These are phyloP conservation scores for Lizonia empirigonia DNA, from an alignment of 2,329 filamentous ascomycete genomes.

Conservation along the genomic window DNA sequence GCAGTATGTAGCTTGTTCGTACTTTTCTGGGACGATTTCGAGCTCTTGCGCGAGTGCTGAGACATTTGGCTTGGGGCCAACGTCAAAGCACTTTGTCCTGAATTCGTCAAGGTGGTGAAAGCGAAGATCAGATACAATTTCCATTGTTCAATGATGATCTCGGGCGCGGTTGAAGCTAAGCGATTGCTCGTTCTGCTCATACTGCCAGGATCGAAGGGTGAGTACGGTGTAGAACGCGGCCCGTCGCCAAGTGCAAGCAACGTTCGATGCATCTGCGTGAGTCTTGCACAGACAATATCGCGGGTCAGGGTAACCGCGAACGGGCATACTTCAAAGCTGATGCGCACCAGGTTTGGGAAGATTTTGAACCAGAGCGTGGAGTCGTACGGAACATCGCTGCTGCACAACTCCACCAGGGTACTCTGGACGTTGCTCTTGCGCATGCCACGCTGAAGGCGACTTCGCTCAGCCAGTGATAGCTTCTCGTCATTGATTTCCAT, in stretches of 20 bases:
- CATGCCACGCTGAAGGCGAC: conserved; percentile 86
- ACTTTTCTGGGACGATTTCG: conserved; percentile 69
- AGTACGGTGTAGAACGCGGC: conserved; percentile 53
- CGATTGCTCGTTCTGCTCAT: conserved; percentile 64
- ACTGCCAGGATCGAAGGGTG: conserved; percentile 65
- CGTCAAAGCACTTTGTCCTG: conserved; percentile 64
- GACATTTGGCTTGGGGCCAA: conserved; percentile 62
- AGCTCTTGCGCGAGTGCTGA: conserved; percentile 82
- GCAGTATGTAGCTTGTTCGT: conserved; percentile 87
- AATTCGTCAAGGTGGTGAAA: conserved; percentile 89
- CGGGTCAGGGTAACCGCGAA: conserved; percentile 89
- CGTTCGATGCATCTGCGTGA: conserved; percentile 88
- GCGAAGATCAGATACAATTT: conserved; percentile 97
- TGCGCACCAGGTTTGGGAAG: conserved; percentile 90
- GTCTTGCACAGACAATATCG: conserved; percentile 88
- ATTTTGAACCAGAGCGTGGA: conserved; percentile 97
- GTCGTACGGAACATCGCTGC: conserved; percentile 93
- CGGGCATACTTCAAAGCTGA: conserved; percentile 88
- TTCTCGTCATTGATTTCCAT: conserved; percentile 93
- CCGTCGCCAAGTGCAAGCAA: conserved; percentile 80
- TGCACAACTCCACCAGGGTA: conserved; percentile 89
- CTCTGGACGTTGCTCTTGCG: conserved; percentile 82
- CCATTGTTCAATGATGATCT: conserved; percentile 95
- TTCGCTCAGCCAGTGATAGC: conserved; percentile 88
- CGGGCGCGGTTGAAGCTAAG: conserved; percentile 71